Evolutionary conservation across 2,329 filamentous ascomycete species (phyloP), one percentile per base, ranked within the genome.

Genomic region (Aspergillaceae sp.): DNA sequence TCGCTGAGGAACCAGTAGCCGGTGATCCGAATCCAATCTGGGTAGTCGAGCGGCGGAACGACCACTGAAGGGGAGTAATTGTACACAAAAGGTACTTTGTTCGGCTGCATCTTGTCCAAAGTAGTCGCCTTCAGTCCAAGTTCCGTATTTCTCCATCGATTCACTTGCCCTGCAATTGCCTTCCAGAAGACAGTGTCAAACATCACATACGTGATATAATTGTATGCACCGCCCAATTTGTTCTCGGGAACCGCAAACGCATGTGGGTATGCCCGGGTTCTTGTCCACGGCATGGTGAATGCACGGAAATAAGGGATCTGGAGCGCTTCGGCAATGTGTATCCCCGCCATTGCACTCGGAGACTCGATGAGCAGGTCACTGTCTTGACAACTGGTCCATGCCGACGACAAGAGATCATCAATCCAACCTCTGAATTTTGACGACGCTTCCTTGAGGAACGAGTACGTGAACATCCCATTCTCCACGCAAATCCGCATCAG

Each of bases 221-320:
- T 98, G 73, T 95, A 97, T 0, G 84, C 84, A 27, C 92, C 92
- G 45, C 92, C 92, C 82, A 94, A 88, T 70, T 94, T 96, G 66
- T 87, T 83, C 51, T 94, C 87, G 1, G 89, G 86, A 51, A 94
- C 90, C 28, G 91, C 85, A 67, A 98, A 98, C 0, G 92, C 92
- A 66, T 98, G 92, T 2, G 92, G 92, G 58, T 98, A 98, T 0
- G 91, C 89, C 44, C 92, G 78, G 10, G 92, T 98, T 42, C 90
- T 82, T 0, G 92, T 95, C 92, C 92, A 98, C 0, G 92, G 92
- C 92, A 98, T 98, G 11, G 89, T 94, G 63, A 98, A 98, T 0
- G 90, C 91, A 46, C 92, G 82, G 72, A 97, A 97, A 66, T 98
- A 98, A 0, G 92, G 92, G 40, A 98, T 94, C 9, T 80, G 77